Base-by-base conservation (phyloP, 441 rosid genomes). In the Erysimum pusillum region DNA sequence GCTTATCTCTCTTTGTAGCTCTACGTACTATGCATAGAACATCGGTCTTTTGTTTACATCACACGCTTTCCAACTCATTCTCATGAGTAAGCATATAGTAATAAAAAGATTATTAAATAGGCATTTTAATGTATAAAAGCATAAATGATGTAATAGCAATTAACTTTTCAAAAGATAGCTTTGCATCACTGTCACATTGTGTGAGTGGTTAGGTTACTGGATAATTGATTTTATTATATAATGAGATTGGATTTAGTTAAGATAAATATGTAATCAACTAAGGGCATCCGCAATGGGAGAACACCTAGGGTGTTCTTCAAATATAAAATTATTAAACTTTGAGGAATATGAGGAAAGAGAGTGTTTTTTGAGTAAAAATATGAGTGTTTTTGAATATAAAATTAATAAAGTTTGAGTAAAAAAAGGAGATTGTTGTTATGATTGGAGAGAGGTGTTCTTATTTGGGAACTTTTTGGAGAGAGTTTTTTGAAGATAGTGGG, bases 151-250 rank as follows among this genome's bases (percentile, higher is more conserved):
- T 63, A 49, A 59, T 58, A 58, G 6, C 12, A 53, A 53, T 62
- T 7, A 61, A 42, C 49, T 76, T 63, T 60, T 32, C 0, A 4
- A 69, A 76, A 69, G 59, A 63, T 68, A 42, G 63, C 42, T 68
- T 61, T 69, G 57, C 64, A 69, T 68, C 57, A 53, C 15, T 76
- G 49, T 76, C 79, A 52, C 64, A 61, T 62, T 61, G 56, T 51
- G 63, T 34, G 69, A 67, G 20, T 18, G 63, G 62, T 28, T 60
- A 75, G 67, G 59, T 75, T 67, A 67, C 28, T 39, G 74, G 31
- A 28, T 60, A 38, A 38, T 35, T 67, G 35, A 38, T 48, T 38
- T 53, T 49, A 15, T 48, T 36, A 39, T 48, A 39, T 48, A 58
- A 17, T 51, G 22, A 2, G 28, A 65, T 22, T 54, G 39, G 46